phyloP scores from a whole-genome alignment of 768 basidiomycete genomes.

The Lepiota venenata region DNA sequence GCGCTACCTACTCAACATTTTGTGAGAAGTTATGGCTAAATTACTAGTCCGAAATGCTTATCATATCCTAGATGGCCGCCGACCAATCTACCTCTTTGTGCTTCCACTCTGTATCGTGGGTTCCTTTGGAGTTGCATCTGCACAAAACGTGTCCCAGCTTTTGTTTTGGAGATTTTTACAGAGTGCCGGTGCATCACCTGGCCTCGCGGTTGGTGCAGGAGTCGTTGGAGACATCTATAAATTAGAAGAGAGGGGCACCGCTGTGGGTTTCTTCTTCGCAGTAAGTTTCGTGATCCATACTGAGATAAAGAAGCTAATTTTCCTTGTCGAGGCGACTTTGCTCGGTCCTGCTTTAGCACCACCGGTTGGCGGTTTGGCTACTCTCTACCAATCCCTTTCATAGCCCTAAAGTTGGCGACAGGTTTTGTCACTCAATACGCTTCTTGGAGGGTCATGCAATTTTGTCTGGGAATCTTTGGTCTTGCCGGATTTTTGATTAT shows the following conservation, averaged over 20 bases:
- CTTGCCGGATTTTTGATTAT: conserved; percentile 40
- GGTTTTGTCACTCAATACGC: conserved; percentile 18
- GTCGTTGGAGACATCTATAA: conserved; percentile 67
- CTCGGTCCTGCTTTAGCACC: conserved; percentile 62
- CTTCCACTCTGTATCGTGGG: conserved; percentile 58
- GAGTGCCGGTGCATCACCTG: conserved; percentile 59
- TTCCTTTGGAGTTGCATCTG: conserved; percentile 55
- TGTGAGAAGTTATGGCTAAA: conserved; percentile 21
- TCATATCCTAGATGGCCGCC: conserved; percentile 54
- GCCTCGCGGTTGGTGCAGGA: conserved; percentile 51
- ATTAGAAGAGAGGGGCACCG: conserved; percentile 56
- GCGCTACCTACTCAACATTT: conserved; percentile 34
- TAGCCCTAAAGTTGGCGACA: background rate
- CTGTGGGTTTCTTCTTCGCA: conserved; percentile 56
- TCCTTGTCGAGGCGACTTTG: conserved; percentile 18
- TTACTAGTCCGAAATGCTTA: background rate
- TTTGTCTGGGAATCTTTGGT: conserved; percentile 30
- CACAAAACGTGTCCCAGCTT: conserved; percentile 40
- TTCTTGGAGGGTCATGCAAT: conserved; percentile 59
- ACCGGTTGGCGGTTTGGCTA: conserved; percentile 42
- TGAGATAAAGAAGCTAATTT: background rate
- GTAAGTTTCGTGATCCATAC: conserved; percentile 25
- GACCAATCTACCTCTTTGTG: conserved; percentile 53
- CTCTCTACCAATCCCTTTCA: background rate
- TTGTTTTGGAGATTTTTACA: conserved; percentile 65